These are phyloP conservation scores for Picocystis sp. DNA, from an alignment of 163 green algal genomes.

Conservation along the genomic window DNA sequence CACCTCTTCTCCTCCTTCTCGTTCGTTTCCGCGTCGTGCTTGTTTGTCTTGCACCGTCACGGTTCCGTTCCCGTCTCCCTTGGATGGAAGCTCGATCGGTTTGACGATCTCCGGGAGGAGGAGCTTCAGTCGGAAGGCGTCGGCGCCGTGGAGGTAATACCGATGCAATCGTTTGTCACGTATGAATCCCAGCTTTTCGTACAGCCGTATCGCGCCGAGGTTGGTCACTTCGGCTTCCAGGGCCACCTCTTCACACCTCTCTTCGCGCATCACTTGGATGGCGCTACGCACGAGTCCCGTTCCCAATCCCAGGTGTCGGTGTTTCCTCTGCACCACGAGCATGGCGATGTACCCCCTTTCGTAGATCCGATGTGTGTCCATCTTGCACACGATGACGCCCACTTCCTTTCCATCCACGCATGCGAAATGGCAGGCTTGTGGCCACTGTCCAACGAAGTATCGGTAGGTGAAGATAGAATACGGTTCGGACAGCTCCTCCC, in stretches of 20 bases:
- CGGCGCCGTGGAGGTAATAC: conserved; percentile 84
- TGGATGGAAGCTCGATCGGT: too few species aligned
- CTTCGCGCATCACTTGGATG: conserved; percentile 59
- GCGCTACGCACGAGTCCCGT: conserved; percentile 55
- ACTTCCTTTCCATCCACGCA: conserved; percentile 10
- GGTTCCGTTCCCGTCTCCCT: too few species aligned
- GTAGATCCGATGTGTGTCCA: conserved; percentile 54
- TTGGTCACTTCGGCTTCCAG: conserved; percentile 94
- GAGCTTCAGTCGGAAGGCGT: conserved; percentile 89
- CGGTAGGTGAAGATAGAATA: conserved; percentile 99
- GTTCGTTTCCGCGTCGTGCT: too few species aligned
- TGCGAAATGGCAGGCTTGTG: conserved; percentile 70
- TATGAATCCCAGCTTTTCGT: conserved; percentile 84
- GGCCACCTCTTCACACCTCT: conserved; percentile 69
- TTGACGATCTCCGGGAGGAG: conserved; percentile 34
- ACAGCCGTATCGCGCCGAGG: conserved; percentile 71
- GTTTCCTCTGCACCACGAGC: conserved; percentile 80
- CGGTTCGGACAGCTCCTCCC: conserved; percentile 85
- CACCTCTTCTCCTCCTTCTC: too few species aligned
- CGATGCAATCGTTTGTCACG: conserved; percentile 78
- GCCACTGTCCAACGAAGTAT: conserved; percentile 88
- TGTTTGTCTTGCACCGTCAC: too few species aligned
- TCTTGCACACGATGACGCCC: conserved; percentile 69
- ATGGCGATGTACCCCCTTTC: conserved; percentile 92
- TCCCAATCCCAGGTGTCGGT: conserved; percentile 26